Conservation (phyloP, 1,284 basidiomycete genomes). For the Trametes pubescens region DNA sequence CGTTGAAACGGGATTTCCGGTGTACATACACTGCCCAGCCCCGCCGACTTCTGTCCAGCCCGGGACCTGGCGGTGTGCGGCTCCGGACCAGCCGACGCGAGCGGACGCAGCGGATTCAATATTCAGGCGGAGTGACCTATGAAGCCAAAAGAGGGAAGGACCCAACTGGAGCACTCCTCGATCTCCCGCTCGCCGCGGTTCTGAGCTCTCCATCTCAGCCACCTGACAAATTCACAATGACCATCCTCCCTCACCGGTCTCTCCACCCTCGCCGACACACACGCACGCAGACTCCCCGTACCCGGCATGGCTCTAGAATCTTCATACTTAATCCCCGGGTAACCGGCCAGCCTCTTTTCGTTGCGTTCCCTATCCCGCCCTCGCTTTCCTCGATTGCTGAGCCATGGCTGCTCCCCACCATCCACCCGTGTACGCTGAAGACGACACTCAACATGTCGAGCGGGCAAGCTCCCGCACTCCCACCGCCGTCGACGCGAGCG, state of each 20-base stretch:
- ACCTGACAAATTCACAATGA: not conserved
- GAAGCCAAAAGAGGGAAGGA: slow-evolving; percentile 3
- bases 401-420: slow-evolving; percentile 9
- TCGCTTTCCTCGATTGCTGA: not conserved
- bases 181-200: not conserved
- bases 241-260: not conserved
- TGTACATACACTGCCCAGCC: not conserved
- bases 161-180: not conserved
- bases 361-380: not conserved
- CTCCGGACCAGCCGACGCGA: slow-evolving; percentile 4
- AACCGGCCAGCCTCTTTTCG: not conserved
- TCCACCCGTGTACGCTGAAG: not conserved
- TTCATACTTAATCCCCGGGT: slow-evolving; percentile 1
- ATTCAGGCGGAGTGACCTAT: not conserved
- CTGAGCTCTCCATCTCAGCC: not conserved
- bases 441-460: slow-evolving; percentile 10
- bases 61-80: not conserved
- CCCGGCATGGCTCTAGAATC: not conserved
- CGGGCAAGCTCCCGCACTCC: slow-evolving; percentile 24
- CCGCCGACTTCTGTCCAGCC: not conserved
- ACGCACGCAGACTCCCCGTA: not conserved
- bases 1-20: too few species aligned
- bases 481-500: slow-evolving; percentile 25
- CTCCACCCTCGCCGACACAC: not conserved
- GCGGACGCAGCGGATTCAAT: slow-evolving; percentile 5